Evolutionary conservation across 805 yeast species (phyloP).

Genomic region (Yarrowia alimentaria): DNA sequence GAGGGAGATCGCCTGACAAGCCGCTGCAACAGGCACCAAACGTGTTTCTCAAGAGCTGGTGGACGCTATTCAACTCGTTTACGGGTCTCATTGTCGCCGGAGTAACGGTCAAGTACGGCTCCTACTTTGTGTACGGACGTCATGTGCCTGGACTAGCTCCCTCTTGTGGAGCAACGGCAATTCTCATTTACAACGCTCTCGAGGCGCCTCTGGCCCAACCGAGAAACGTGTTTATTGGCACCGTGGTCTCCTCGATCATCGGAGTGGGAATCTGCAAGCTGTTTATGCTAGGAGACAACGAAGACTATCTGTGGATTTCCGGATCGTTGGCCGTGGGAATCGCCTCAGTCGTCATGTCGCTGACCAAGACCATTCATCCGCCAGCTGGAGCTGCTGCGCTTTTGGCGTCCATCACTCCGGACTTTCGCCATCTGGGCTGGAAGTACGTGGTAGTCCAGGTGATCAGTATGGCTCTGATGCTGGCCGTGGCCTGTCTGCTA

Average conservation of each 20-base stretch:
- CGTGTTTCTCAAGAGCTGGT: slow-evolving; percentile 13
- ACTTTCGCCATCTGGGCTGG: slow-evolving; percentile 57
- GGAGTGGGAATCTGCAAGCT: slow-evolving; percentile 57
- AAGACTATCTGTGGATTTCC: slow-evolving; percentile 52
- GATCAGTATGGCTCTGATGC: slow-evolving; percentile 49
- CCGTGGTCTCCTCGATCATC: slow-evolving; percentile 51
- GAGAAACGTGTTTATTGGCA: slow-evolving; percentile 56
- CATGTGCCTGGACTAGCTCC: slow-evolving; percentile 38
- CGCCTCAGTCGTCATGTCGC: slow-evolving; percentile 53
- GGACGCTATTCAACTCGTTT: slow-evolving; percentile 33
- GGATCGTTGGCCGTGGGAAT: slow-evolving; percentile 59
- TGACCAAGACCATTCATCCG: slow-evolving; percentile 61
- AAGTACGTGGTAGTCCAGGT: slow-evolving; percentile 60
- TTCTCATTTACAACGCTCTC: slow-evolving; percentile 55
- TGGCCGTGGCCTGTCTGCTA: slow-evolving; percentile 51
- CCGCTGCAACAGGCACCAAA: neutral
- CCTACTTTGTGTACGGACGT: slow-evolving; percentile 31
- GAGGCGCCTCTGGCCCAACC: slow-evolving; percentile 65
- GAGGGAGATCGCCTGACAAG: slow-evolving; percentile 1
- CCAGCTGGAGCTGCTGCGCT: slow-evolving; percentile 72
- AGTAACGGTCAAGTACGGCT: slow-evolving; percentile 34
- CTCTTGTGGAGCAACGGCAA: slow-evolving; percentile 58
- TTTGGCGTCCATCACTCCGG: slow-evolving; percentile 51
- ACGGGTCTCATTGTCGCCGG: slow-evolving; percentile 36
- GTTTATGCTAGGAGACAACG: slow-evolving; percentile 49